Evolutionary conservation across 2,329 filamentous ascomycete species (phyloP).

Genomic region (Fusarium sp.): DNA sequence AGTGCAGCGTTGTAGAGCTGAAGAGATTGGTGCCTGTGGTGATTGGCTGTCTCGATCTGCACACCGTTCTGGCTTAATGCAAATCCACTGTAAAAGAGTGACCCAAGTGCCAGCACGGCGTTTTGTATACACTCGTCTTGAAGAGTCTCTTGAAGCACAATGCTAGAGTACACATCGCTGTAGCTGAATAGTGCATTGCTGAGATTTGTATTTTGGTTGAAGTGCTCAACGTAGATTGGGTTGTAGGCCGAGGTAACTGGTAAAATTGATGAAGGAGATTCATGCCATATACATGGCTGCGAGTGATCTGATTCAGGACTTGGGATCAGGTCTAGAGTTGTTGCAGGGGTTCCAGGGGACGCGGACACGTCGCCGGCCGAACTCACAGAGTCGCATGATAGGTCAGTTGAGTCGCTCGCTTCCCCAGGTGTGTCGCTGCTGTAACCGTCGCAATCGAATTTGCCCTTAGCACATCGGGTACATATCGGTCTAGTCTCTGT

Average conservation of each 20-base stretch:
- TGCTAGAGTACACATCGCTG: neutral
- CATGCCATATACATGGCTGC: too few relatives aligned
- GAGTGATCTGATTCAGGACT: neutral
- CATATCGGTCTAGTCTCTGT: neutral
- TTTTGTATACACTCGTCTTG: neutral
- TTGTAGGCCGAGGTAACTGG: too few relatives aligned
- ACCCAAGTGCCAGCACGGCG: neutral
- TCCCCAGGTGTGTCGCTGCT: neutral
- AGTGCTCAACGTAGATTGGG: neutral
- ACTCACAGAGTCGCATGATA: neutral
- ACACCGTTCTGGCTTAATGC: neutral
- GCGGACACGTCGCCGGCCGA: neutral
- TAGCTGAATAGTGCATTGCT: neutral
- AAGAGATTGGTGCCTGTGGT: neutral
- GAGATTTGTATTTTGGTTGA: neutral
- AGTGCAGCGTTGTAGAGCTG: neutral
- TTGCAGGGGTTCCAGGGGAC: neutral
- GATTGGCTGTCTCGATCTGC: neutral
- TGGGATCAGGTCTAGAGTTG: neutral
- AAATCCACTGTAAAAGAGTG: neutral
- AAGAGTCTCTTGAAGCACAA: neutral
- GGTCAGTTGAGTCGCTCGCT: neutral
- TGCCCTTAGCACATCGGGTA: neutral
- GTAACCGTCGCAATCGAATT: neutral
- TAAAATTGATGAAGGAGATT: too few relatives aligned